Percentiles rank a stretch among this genome's conserved stretches.
phyloP scores from a whole-genome alignment of 2,329 filamentous ascomycete species.

The Colletotrichum endophyticum region DNA sequence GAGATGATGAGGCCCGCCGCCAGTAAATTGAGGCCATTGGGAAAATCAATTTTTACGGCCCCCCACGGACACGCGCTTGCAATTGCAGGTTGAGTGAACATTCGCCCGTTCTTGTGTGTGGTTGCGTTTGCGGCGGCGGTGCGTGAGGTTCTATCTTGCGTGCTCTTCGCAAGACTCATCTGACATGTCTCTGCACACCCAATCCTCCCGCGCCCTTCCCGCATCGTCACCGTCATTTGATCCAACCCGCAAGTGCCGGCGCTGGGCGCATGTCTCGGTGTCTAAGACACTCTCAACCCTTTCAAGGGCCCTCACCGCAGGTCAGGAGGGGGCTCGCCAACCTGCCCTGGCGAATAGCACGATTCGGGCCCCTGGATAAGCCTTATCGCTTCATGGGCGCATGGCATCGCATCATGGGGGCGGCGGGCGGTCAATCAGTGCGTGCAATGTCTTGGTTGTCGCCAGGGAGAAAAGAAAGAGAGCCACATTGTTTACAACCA shows the following conservation, averaged over 20 bases:
- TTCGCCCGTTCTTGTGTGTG: neutral
- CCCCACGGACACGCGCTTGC: neutral
- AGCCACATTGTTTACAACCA: neutral
- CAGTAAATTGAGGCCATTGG: neutral
- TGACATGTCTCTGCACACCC: conserved; percentile 10
- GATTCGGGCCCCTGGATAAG: neutral
- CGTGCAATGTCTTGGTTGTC: neutral
- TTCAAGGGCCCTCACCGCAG: conserved; percentile 15
- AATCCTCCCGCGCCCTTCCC: conserved; percentile 11
- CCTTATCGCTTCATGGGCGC: conserved; percentile 1
- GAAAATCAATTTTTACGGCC: neutral
- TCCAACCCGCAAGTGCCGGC: conserved; percentile 5
- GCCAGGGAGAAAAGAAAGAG: neutral
- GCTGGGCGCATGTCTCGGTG: conserved; percentile 13
- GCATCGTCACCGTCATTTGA: conserved; percentile 20
- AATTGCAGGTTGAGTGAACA: neutral
- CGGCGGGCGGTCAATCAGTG: neutral
- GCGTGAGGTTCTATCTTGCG: neutral
- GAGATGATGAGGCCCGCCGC: neutral
- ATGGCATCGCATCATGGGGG: neutral
- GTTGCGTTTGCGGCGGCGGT: neutral
- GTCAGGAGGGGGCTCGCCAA: conserved; percentile 3
- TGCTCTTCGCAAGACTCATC: neutral
- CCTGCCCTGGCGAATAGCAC: neutral
- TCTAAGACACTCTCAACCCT: neutral